Conservation (phyloP, 2,329 filamentous ascomycete genomes). For the Calonectria leucothoes region DNA sequence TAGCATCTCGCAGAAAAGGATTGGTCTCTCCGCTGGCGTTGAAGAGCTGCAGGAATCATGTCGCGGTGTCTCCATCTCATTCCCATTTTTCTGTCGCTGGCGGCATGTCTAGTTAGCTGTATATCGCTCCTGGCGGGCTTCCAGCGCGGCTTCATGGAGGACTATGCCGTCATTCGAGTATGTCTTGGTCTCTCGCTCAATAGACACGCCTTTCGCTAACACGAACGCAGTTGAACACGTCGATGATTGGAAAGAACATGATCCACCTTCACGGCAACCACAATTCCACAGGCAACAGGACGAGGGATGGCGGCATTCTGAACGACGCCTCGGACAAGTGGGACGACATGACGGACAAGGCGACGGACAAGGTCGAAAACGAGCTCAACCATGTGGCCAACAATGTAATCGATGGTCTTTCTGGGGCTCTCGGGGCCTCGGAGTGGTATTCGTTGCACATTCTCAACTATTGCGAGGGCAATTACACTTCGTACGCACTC, state of each 20-base stretch:
- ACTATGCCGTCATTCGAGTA: slow-evolving; percentile 6
- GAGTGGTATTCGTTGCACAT: slow-evolving; percentile 5
- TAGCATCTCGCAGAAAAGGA: not conserved
- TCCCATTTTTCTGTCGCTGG: slow-evolving; percentile 6
- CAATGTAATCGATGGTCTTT: not conserved
- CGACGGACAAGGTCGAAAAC: not conserved
- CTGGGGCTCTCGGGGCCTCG: not conserved
- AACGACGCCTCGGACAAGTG: not conserved
- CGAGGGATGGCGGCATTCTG: not conserved
- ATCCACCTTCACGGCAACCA: not conserved
- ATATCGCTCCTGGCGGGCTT: slow-evolving; percentile 9
- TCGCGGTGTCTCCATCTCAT: slow-evolving; percentile 8
- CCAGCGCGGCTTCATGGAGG: slow-evolving; percentile 8
- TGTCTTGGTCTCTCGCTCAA: not conserved
- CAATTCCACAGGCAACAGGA: not conserved
- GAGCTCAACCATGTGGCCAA: not conserved
- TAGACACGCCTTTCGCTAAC: not conserved
- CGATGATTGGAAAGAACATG: not conserved
- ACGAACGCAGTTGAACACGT: not conserved
- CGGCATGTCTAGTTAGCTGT: not conserved
- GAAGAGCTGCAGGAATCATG: slow-evolving; percentile 4
- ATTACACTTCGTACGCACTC: not conserved
- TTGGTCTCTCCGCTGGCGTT: slow-evolving; percentile 3
- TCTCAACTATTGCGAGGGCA: slow-evolving; percentile 1
- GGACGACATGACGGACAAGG: slow-evolving; percentile 2